A percentile compares a stretch with the other conserved stretches of the same genome.
phyloP scores from a whole-genome alignment of 306 rosid species.

The Quercus bicolor region DNA sequence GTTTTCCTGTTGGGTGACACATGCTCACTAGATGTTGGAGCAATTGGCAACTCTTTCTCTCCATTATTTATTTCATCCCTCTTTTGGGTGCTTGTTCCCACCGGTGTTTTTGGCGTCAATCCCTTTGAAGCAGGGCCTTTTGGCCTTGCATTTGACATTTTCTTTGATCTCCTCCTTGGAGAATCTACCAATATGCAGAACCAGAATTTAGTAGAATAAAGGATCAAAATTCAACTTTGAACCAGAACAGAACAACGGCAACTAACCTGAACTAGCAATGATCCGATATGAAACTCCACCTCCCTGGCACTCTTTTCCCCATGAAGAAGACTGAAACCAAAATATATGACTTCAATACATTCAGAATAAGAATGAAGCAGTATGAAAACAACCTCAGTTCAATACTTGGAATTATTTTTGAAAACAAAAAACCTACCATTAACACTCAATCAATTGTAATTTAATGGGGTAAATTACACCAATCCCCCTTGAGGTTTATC shows the following conservation, averaged over 20 bases:
- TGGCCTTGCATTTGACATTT: slow-evolving; percentile 44
- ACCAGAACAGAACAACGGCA: slow-evolving; percentile 11
- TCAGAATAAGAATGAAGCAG: slow-evolving; percentile 5
- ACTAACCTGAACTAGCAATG: slow-evolving; percentile 58
- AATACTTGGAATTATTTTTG: background rate
- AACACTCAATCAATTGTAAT: background rate
- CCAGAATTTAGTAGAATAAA: background rate
- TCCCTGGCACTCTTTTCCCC: slow-evolving; percentile 41
- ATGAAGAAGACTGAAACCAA: slow-evolving; percentile 52
- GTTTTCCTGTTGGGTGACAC: slow-evolving; percentile 20
- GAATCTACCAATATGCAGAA: slow-evolving; percentile 42
- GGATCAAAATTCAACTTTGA: background rate
- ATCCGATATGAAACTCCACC: slow-evolving; percentile 40
- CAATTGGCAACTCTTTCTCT: slow-evolving; percentile 39
- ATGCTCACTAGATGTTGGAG: slow-evolving; percentile 45
- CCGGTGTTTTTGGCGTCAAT: slow-evolving; percentile 39
- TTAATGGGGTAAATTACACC: too few relatives aligned
- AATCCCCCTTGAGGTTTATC: too few relatives aligned
- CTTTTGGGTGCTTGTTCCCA: slow-evolving; percentile 34
- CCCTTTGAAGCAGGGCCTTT: slow-evolving; percentile 54
- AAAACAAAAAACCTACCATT: background rate
- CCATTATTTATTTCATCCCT: slow-evolving; percentile 34
- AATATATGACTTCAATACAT: background rate
- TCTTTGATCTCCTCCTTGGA: slow-evolving; percentile 61
- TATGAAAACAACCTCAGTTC: background rate